Base-by-base conservation (phyloP, 208 protist species). In the Phytomonas serpens region DNA sequence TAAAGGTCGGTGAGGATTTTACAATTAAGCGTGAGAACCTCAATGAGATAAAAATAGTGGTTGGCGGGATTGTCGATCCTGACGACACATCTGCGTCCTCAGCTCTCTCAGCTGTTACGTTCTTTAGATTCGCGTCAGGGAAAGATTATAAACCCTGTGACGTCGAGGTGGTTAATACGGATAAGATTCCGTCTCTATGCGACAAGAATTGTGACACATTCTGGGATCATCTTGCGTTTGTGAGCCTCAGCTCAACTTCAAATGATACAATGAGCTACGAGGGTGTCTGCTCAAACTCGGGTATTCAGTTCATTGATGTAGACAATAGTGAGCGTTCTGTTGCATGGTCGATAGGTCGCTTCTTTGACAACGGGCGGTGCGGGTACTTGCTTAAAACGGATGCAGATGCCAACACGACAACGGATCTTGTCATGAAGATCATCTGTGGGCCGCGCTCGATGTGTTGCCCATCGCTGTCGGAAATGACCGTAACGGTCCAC, bases 1-100 rank as follows among this genome's bases (percentile, higher is more conserved):
- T 93, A 36, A 69, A 88, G 64, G 84, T 93, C 23, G 90, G 90
- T n/a, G 84, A 93, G 64, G 86, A 93, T 80, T 88, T 96, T 66
- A 83, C 80, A 32, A 69, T 96, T 38, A 88, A 86, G 68, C 86
- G 82, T 51, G 90, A 96, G 75, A 96, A 93, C 61, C 69, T 93
- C 65, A 80, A 93, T 47, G 88, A 96, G 64, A 71, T 96, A 32
- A 93, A 88, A 76, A 79, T 96, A 61, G 86, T 93, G 31, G 87
- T 96, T 1, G 90, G 90, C 52, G 88, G 90, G 37, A 80, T 77
- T 37, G 85, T 96, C 27, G 88, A 93, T 71, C 69, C 77, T 29
- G 66, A 86, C 27, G 85, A 96, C 71, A 77, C 71, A 36, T 82
- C 77, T 27, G 77, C 72, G 51, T 87, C 90, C 23, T 42, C 76